Evolutionary conservation across 139 green algal species (phyloP), one percentile per base, ranked within the genome.

Genomic region (Ulvella scutata): DNA sequence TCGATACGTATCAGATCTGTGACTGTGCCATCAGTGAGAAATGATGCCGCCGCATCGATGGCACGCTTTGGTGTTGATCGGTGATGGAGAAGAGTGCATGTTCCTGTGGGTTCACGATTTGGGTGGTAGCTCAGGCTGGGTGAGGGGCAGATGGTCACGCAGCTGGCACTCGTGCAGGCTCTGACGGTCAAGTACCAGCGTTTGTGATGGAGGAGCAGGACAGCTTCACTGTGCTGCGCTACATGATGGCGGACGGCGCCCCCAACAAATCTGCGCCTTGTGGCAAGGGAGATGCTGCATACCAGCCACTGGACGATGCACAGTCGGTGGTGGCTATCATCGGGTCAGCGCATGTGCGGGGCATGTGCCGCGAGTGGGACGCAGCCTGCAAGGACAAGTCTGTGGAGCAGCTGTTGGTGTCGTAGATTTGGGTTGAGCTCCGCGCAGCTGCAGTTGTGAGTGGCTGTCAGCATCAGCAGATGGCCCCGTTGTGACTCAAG

Each of bases 331-430:
- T 96, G 35, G 88, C 78, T 3, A 82, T 96, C 26, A 85, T 96
- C n/a, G 91, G 91, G 20, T 89, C 84, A 3, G 91, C 90, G 0
- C 91, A 96, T 74, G 89, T 96, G 60, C 76, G 78, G 4, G 91
- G 91, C 51, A 96, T 96, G 74, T 39, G 84, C 3, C 73, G 79
- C 3, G 62, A 82, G 31, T 92, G 87, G 90, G 28, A 80, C 13
- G 37, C 76, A 3, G 83, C 76, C 31, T 67, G 13, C 13, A n/a
- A 23, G 1, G 51, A 67, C 33, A 26, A 36, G 9, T 13, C 51
- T 31, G 51, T 67, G 6, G 51, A 67, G n/a, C 31, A 67, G 20
- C 20, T 67, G 51, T 23, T 67, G 13, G 20, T 23, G n/a, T 67
- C 51, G 33, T 67, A 23, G 33, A 26, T 34, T n/a, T 59, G 40